phyloP scores from a whole-genome alignment of 441 rosid species.

The Mallotus japonicus region DNA sequence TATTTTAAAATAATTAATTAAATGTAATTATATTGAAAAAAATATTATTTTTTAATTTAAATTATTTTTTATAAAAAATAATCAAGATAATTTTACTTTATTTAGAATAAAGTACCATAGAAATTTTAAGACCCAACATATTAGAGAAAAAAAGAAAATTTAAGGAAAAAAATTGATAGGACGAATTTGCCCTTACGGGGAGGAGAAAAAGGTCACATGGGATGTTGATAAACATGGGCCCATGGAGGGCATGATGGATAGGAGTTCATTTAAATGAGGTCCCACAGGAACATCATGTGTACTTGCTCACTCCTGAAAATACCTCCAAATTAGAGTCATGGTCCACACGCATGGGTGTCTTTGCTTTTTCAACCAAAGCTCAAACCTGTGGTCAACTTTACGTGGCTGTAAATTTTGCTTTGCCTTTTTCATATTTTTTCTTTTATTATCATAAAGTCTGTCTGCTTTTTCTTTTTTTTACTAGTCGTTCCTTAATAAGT shows the following conservation, averaged over 20 bases:
- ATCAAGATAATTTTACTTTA: too few relatives aligned
- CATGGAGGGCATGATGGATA: conserved; percentile 14
- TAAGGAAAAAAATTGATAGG: background rate
- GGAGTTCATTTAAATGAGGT: conserved; percentile 10
- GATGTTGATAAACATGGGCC: conserved; percentile 35
- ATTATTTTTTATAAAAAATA: too few relatives aligned
- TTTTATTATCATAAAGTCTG: background rate
- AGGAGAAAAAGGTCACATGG: conserved; percentile 39
- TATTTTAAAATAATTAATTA: too few relatives aligned
- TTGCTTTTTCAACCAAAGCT: conserved; percentile 13
- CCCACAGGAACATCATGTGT: conserved; percentile 31
- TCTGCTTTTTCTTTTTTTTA: background rate
- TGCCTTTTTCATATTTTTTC: background rate
- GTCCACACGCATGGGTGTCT: conserved; percentile 40
- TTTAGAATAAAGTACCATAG: too few relatives aligned
- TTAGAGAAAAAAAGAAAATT: too few relatives aligned
- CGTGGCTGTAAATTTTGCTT: conserved; percentile 21
- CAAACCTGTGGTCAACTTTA: conserved; percentile 18
- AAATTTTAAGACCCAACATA: too few relatives aligned
- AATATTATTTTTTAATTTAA: too few relatives aligned
- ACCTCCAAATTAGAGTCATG: conserved; percentile 31
- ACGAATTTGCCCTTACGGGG: conserved; percentile 8
- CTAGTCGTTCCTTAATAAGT: background rate
- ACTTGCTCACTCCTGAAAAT: conserved; percentile 21
- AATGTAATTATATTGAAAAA: too few relatives aligned